A percentile compares a stretch with the other conserved stretches of the same genome.
Conservation (phyloP, 2,329 filamentous ascomycete species). For the Nectriaceae sp. region DNA sequence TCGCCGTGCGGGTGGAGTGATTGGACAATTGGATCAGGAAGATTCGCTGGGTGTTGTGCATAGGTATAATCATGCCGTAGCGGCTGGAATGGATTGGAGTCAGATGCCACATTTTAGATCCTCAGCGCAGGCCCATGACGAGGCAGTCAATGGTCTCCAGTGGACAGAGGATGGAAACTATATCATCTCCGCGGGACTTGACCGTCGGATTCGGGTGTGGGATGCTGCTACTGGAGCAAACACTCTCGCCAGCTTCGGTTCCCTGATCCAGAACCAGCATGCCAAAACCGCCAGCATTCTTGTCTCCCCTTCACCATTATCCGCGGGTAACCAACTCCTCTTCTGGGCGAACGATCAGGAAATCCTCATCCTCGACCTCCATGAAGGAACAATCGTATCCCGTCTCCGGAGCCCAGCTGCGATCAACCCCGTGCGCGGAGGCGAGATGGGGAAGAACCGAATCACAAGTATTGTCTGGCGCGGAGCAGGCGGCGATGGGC, state of each 20-base stretch:
- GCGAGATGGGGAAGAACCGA: slow-evolving; percentile 63
- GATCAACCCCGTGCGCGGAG: slow-evolving; percentile 43
- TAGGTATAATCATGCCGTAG: slow-evolving; percentile 35
- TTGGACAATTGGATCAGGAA: slow-evolving; percentile 82
- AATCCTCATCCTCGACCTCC: slow-evolving; percentile 77
- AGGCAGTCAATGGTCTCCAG: slow-evolving; percentile 78
- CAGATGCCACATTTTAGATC: slow-evolving; percentile 43
- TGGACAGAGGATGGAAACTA: slow-evolving; percentile 82
- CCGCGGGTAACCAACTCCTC: slow-evolving; percentile 63
- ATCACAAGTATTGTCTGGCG: slow-evolving; percentile 78
- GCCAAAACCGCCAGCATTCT: slow-evolving; percentile 64
- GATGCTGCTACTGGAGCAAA: slow-evolving; percentile 79
- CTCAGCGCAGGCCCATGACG: slow-evolving; percentile 70
- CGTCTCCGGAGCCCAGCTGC: slow-evolving; percentile 68
- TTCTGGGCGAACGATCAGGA: slow-evolving; percentile 83
- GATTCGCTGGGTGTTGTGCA: slow-evolving; percentile 71
- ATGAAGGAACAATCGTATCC: slow-evolving; percentile 72
- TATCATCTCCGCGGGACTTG: slow-evolving; percentile 80
- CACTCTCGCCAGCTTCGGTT: slow-evolving; percentile 85
- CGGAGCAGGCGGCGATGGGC: slow-evolving; percentile 59
- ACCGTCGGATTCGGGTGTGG: slow-evolving; percentile 86
- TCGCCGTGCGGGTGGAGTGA: slow-evolving; percentile 71
- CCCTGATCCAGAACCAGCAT: slow-evolving; percentile 73
- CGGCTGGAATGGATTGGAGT: slow-evolving; percentile 32
- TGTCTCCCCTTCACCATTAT: slow-evolving; percentile 61